These are phyloP conservation scores for Pyrenochaeta sp. DNA, from an alignment of 2,329 filamentous ascomycete genomes.

Conservation along the genomic window DNA sequence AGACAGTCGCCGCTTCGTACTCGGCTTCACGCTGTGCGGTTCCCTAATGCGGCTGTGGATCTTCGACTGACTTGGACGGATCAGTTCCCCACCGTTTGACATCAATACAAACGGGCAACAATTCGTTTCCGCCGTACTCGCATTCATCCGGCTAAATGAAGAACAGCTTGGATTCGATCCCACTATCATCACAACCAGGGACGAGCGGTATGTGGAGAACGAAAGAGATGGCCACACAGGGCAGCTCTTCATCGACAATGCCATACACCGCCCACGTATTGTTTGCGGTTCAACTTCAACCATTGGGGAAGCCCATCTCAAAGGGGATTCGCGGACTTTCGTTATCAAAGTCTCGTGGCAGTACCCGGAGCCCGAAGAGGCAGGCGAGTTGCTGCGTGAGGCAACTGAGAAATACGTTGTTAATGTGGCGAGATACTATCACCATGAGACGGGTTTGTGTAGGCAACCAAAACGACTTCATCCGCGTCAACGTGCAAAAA, in stretches of 20 bases:
- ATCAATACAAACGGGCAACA: constrained; percentile 53
- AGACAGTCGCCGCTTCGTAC: constrained; percentile 47
- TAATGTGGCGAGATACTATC: constrained; percentile 54
- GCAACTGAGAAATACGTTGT: constrained; percentile 46
- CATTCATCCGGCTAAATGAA: constrained; percentile 53
- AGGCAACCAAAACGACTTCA: constrained; percentile 41
- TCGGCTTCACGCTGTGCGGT: constrained; percentile 59
- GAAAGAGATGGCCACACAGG: constrained; percentile 36
- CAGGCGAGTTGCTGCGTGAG: constrained; percentile 51
- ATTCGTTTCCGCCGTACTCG: constrained; percentile 52
- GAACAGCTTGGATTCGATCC: constrained; percentile 56
- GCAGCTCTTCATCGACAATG: constrained; percentile 21
- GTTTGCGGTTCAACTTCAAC: constrained; percentile 21
- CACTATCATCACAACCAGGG: constrained; percentile 47
- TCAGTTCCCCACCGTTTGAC: constrained; percentile 56
- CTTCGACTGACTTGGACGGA: constrained; percentile 57
- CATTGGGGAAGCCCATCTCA: constrained; percentile 44
- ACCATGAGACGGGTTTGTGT: constrained; percentile 53
- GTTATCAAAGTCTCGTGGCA: constrained; percentile 60
- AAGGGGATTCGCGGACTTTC: constrained; percentile 36
- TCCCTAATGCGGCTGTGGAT: constrained; percentile 56
- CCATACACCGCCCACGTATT: constrained; percentile 17
- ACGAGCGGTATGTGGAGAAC: constrained; percentile 52
- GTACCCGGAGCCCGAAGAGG: constrained; percentile 51
- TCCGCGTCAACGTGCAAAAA: constrained; percentile 41